phyloP scores from a whole-genome alignment of 257 asterid genomes.

The Solanum chiquidenum region DNA sequence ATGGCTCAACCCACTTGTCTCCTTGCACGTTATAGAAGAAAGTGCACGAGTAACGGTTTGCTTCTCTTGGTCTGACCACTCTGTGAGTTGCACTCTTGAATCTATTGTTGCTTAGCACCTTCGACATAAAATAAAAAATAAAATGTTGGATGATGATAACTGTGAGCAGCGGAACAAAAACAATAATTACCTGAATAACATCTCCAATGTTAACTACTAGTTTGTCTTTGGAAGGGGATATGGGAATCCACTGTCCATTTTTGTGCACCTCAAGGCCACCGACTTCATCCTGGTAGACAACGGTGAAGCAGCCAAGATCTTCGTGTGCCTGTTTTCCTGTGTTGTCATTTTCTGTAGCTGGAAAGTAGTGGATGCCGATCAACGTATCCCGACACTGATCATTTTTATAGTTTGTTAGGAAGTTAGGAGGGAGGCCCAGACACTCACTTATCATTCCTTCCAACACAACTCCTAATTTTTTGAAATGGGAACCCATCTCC shows the following conservation, averaged over 20 bases:
- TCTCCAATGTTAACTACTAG: slow-evolving; percentile 35
- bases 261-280: slow-evolving; percentile 39
- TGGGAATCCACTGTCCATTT: slow-evolving; percentile 30
- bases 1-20: slow-evolving; percentile 46
- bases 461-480: slow-evolving; percentile 19
- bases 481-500: slow-evolving; percentile 19
- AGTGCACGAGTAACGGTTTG: slow-evolving; percentile 6
- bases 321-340: slow-evolving; percentile 14
- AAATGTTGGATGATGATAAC: neutral
- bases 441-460: slow-evolving; percentile 44
- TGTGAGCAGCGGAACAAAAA: neutral
- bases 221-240: slow-evolving; percentile 18
- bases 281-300: slow-evolving; percentile 40
- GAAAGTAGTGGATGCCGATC: slow-evolving; percentile 36
- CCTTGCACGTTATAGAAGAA: slow-evolving; percentile 30
- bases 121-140: neutral
- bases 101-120: slow-evolving; percentile 35
- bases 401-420: slow-evolving; percentile 29
- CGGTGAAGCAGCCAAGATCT: slow-evolving; percentile 28
- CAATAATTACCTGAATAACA: slow-evolving; percentile 22
- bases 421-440: slow-evolving; percentile 28
- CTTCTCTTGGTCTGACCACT: slow-evolving; percentile 20
- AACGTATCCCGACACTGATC: slow-evolving; percentile 47
- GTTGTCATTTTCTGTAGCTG: slow-evolving; percentile 13
- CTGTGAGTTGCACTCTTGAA: slow-evolving; percentile 7